Evolutionary conservation across 352 stramenopile species (phyloP).

Genomic region (Globisporangium okanoganense): DNA sequence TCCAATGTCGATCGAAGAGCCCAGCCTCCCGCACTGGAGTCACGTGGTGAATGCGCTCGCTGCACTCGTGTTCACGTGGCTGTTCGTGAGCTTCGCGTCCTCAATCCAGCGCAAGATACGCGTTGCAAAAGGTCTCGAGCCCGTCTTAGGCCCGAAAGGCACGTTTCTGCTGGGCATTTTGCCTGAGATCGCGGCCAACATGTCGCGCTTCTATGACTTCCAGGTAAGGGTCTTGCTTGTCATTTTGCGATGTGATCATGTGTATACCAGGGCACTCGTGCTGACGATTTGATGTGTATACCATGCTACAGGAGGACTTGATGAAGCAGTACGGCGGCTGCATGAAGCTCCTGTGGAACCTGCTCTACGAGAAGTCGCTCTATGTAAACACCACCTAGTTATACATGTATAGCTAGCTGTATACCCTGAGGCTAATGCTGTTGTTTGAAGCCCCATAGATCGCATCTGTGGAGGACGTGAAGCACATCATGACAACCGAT

Average conservation of each 20-base stretch:
- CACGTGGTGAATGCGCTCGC: conserved; percentile 4
- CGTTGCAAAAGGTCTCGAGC: conserved; percentile 13
- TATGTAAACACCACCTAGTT: conserved; percentile 25
- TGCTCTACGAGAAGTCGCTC: conserved; percentile 62
- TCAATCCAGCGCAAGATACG: conserved; percentile 11
- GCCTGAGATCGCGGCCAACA: conserved; percentile 4
- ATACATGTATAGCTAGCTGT: too few species aligned
- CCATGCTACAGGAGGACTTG: conserved; percentile 26
- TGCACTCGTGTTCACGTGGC: not conserved
- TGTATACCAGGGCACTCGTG: not conserved
- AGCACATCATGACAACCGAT: conserved; percentile 63
- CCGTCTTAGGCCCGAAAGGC: conserved; percentile 13
- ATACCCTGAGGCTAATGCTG: not conserved
- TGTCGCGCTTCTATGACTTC: conserved; percentile 15
- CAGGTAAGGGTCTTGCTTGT: not conserved
- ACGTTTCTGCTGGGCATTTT: conserved; percentile 13
- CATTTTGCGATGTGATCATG: too few species aligned
- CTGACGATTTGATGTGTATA: not conserved
- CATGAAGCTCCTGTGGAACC: conserved; percentile 65
- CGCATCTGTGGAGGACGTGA: conserved; percentile 47
- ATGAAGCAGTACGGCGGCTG: conserved; percentile 37
- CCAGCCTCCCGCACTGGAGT: not conserved
- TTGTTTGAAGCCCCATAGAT: conserved; percentile 17
- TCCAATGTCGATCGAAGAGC: not conserved
- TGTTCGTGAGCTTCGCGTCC: not conserved